Percentiles rank a stretch among this genome's conserved stretches.
Evolutionary conservation across 495 filamentous ascomycete genomes (phyloP).

Genomic region (Daldinia concentrica): DNA sequence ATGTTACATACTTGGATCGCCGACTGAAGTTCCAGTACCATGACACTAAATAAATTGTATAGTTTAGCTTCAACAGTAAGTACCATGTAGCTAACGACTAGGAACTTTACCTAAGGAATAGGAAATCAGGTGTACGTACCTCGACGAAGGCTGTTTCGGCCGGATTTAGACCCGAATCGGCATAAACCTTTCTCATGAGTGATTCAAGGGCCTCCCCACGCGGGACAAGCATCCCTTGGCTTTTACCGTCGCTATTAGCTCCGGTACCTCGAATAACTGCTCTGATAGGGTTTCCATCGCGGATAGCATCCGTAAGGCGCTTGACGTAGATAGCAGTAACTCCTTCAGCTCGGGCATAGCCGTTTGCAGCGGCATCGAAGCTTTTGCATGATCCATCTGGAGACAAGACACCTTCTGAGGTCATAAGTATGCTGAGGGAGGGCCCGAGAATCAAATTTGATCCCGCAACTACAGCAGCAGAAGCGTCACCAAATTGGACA

Average conservation of each 20-base stretch:
- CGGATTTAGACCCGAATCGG: background rate
- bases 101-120: background rate
- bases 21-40: background rate
- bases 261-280: constrained; percentile 59
- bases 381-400: constrained; percentile 1
- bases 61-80: background rate
- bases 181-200: background rate
- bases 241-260: constrained; percentile 58
- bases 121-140: background rate
- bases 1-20: background rate
- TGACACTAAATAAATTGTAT: background rate
- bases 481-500: background rate
- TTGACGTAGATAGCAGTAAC: constrained; percentile 56
- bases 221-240: constrained; percentile 57
- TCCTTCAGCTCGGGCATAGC: constrained; percentile 41
- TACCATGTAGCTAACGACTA: background rate
- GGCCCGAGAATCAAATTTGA: background rate
- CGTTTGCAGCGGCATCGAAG: background rate
- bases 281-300: constrained; percentile 60
- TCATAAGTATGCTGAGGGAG: background rate
- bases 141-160: background rate
- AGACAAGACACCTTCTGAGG: background rate
- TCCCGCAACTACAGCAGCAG: background rate
- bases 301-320: constrained; percentile 55
- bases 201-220: constrained; percentile 38